phyloP scores from a whole-genome alignment of 1,139 yeast genomes.

The Magnusiomyces sp. region DNA sequence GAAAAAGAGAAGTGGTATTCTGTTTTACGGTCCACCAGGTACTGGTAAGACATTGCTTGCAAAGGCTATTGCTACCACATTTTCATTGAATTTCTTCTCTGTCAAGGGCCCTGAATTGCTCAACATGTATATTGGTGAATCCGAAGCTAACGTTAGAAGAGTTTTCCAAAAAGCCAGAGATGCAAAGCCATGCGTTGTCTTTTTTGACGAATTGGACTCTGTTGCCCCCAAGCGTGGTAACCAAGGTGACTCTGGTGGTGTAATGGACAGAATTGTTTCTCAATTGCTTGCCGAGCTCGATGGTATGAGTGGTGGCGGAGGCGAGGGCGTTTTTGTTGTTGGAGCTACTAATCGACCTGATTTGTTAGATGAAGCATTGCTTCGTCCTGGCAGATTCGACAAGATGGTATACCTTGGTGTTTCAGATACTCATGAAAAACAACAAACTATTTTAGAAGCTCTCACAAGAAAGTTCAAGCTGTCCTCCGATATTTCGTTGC shows the following conservation, averaged over 20 bases:
- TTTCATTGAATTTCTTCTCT: slow-evolving; percentile 85
- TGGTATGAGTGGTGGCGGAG: slow-evolving; percentile 82
- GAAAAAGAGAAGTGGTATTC: slow-evolving; percentile 86
- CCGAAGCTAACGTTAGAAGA: slow-evolving; percentile 91
- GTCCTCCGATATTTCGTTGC: slow-evolving; percentile 51
- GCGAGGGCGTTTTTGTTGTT: slow-evolving; percentile 93
- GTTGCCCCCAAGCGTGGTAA: slow-evolving; percentile 98
- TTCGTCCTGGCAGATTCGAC: slow-evolving; percentile 94
- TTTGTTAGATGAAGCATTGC: slow-evolving; percentile 80
- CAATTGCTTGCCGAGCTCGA: slow-evolving; percentile 90
- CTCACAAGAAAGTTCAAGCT: slow-evolving; percentile 73
- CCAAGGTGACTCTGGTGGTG: slow-evolving; percentile 98
- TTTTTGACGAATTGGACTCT: slow-evolving; percentile 93
- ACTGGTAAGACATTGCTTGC: slow-evolving; percentile 94
- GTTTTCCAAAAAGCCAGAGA: slow-evolving; percentile 92
- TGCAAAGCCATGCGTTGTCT: slow-evolving; percentile 94
- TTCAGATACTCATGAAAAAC: slow-evolving; percentile 84
- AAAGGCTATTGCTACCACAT: slow-evolving; percentile 92
- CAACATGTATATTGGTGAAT: slow-evolving; percentile 97
- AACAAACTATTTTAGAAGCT: slow-evolving; percentile 76
- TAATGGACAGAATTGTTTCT: slow-evolving; percentile 95
- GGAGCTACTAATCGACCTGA: slow-evolving; percentile 98
- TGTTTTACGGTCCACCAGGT: slow-evolving; percentile 97
- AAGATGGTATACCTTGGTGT: slow-evolving; percentile 90
- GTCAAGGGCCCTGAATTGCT: slow-evolving; percentile 93